Conservation (phyloP, 495 filamentous ascomycete genomes). For the Polyplosphaeria fusca region DNA sequence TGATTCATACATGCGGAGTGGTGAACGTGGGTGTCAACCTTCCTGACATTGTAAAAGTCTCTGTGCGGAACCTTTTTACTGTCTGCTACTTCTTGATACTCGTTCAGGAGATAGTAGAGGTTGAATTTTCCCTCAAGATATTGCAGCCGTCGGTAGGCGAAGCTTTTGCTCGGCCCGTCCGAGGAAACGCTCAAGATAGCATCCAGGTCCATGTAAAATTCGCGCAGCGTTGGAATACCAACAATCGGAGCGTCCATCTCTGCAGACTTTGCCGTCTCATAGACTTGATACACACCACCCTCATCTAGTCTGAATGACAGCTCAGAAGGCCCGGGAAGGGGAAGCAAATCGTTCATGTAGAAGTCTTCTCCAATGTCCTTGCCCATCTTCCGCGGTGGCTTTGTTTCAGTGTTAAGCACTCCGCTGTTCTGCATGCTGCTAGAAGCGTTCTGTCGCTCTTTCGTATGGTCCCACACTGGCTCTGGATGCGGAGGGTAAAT, state of each 20-base stretch:
- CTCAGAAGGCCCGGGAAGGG: conserved; percentile 66
- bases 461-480: conserved; percentile 79
- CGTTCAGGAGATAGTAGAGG: conserved; percentile 84
- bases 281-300: conserved; percentile 88
- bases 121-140: conserved; percentile 97
- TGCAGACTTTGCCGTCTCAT: conserved; percentile 61
- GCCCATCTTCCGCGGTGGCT: conserved; percentile 69
- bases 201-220: conserved; percentile 96
- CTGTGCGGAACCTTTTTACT: conserved; percentile 95
- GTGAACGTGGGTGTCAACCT: conserved; percentile 98
- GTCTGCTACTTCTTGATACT: conserved; percentile 96
- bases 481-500: conserved; percentile 90
- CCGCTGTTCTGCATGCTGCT: conserved; percentile 57
- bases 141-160: conserved; percentile 88
- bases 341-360: conserved; percentile 68
- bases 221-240: conserved; percentile 78
- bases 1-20: conserved; percentile 99
- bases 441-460: conserved; percentile 42
- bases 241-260: conserved; percentile 65
- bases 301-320: conserved; percentile 75
- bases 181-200: conserved; percentile 77
- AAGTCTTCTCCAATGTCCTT: conserved; percentile 92
- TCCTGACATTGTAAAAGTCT: conserved; percentile 98
- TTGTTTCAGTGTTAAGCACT: conserved; percentile 41
- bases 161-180: conserved; percentile 94